These are phyloP conservation scores for Trichoderma atroviride DNA, from an alignment of 2,329 filamentous ascomycete genomes.

Conservation along the genomic window DNA sequence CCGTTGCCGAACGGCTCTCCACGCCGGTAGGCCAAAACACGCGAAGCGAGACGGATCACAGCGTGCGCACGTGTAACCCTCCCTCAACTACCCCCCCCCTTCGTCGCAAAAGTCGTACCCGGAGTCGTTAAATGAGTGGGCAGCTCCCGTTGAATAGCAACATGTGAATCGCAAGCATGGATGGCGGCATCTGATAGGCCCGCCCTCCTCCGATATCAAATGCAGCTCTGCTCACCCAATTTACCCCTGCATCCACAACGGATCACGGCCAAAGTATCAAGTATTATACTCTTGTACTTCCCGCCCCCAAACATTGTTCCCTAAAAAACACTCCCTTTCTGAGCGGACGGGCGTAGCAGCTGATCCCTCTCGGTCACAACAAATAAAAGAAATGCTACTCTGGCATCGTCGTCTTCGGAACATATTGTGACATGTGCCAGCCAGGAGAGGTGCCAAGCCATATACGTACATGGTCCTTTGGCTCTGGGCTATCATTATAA, in stretches of 20 bases:
- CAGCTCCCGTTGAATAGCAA: too few species aligned
- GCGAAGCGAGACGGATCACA: constrained; percentile 25
- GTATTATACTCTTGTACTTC: not conserved
- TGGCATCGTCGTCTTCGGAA: not conserved
- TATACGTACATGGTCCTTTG: not conserved
- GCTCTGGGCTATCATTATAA: not conserved
- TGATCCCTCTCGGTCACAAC: not conserved
- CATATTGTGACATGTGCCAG: not conserved
- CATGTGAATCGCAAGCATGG: too few species aligned
- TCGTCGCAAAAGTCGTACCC: too few species aligned
- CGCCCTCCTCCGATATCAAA: too few species aligned
- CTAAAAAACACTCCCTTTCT: too few species aligned
- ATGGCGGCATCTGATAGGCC: too few species aligned
- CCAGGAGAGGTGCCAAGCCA: not conserved
- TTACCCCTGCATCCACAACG: too few species aligned
- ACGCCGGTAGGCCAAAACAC: constrained; percentile 17
- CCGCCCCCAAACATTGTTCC: too few species aligned
- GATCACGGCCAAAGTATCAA: too few species aligned
- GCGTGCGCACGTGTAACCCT: constrained; percentile 16
- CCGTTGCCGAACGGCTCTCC: constrained; percentile 5
- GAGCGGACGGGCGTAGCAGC: not conserved
- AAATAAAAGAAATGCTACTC: not conserved
- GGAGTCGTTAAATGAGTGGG: not conserved
- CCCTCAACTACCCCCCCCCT: not conserved
- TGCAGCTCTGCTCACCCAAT: too few species aligned